Base-by-base conservation (phyloP, 2,329 filamentous ascomycete genomes). In the Microdochium trichocladiopsis region DNA sequence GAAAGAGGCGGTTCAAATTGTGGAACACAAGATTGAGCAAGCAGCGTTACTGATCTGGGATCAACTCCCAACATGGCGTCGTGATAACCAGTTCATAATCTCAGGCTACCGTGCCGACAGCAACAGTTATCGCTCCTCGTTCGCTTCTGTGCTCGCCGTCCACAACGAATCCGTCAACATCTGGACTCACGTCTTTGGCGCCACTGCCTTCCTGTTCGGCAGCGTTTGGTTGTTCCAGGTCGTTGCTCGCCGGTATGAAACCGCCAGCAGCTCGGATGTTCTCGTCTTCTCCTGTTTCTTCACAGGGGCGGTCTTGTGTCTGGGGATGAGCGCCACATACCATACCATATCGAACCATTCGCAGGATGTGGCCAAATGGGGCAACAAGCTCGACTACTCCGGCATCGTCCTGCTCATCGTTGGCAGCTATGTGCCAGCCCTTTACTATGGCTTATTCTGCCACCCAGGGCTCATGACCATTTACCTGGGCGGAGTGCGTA, bases 321-420 rank as follows among this genome's bases (percentile, higher is more conserved):
- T 94, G 50, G 86, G 87, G 22, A 89, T 92, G 84, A 91, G 87
- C 60, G 87, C 90, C 4, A 88, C 86, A 2, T 99, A 85, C 66
- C 94, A 99, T 66, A 80, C 88, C 2, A 80, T 96, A 48, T 83
- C 79, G 22, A 96, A 96, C 59, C 94, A 99, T 68, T 94, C 88
- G 18, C 81, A 83, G 36, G 70, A 71, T 2, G 89, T 96, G 14
- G 84, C 87, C 2, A 85, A 82, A 56, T 88, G 90, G 75, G 92
- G 92, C 11, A 97, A 97, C 67, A 90, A 95, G 68, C 73, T 97
- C 52, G 94, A 99, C 66, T 97, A 99, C 66, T 82, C 93, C 4
- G 94, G 94, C 6, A 99, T 99, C 60, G 89, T 97, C 25, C 82
- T 86, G 49, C 73, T 99, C 59, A 97, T 97, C 54, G 88, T 93